Base-by-base conservation (phyloP, 306 rosid genomes). In the Neltuma alba region DNA sequence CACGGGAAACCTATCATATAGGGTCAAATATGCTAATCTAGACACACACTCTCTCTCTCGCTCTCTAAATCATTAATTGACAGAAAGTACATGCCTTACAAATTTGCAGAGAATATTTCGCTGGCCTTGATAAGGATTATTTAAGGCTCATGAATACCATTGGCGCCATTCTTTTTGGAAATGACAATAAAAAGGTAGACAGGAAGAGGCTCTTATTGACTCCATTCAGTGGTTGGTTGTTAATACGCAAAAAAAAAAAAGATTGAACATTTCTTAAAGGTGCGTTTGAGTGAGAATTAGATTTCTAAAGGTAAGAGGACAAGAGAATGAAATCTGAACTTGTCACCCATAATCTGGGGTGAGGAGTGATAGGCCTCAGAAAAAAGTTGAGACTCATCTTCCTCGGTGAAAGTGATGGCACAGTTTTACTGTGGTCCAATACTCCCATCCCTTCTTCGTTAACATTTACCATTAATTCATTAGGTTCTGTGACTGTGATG, bases 311-410 rank as follows among this genome's bases (percentile, higher is more conserved):
- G 14, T 9, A 9, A n/a, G 52, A 27, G n/a, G 38, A 74, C 54
- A 37, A 74, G 38, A 36, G 67, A 74, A 57, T 55, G 55, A 58
- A 74, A 74, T 74, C 69, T 74, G 62, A 58, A 74, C 69, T 38
- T 23, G 9, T 58, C 28, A 21, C 30, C 78, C 27, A 25, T 11
- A 18, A 23, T 55, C 47, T 34, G 25, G 23, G 65, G 31, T 72
- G n/a, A 69, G 57, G 9, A 28, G 60, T 20, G 57, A 55, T 57
- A 68, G 69, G 68, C 21, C 50, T 16, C 20, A n/a, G 9, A 70
- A 37, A 13, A 69, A 23, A 12, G 69, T 27, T 33, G 27, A 68
- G 12, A 54, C 76, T 20, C 45, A 40, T 78, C 54, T 55, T 70
- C 55, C 82, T 57, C 76, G 31, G 61, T 34, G 47, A 41, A 68